Evolutionary conservation across 345 rosid genomes (phyloP).

Genomic region (Pugionium dolabratum): DNA sequence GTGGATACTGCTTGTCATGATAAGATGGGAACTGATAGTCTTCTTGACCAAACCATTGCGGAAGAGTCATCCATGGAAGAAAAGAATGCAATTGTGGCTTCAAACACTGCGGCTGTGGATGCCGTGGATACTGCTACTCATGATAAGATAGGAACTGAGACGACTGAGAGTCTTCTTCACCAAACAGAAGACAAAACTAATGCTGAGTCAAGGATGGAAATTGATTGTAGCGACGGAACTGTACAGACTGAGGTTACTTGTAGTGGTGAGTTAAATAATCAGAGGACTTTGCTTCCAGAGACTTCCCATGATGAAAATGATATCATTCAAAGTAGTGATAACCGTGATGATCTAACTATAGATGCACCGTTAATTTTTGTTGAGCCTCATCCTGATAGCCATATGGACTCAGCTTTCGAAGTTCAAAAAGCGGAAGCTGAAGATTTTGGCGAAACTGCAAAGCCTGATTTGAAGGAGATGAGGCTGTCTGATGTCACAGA

Average conservation of each 20-base stretch:
- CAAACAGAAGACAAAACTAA: constrained; percentile 39
- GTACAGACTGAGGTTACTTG: constrained; percentile 31
- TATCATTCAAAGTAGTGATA: constrained; percentile 32
- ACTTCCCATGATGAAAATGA: constrained; percentile 25
- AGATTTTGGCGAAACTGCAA: constrained; percentile 29
- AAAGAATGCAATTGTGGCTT: constrained; percentile 38
- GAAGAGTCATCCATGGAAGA: constrained; percentile 44
- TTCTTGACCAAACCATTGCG: constrained; percentile 27
- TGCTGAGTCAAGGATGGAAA: constrained; percentile 46
- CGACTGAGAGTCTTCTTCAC: constrained; percentile 37
- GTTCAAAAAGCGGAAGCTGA: constrained; percentile 40
- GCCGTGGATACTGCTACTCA: constrained; percentile 33
- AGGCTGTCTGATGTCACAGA: constrained; percentile 39
- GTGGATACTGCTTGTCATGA: background rate
- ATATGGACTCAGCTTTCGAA: constrained; percentile 25
- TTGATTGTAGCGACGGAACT: constrained; percentile 33
- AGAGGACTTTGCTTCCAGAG: constrained; percentile 34
- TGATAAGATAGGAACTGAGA: constrained; percentile 36
- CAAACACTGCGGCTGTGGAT: constrained; percentile 37
- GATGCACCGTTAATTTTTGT: constrained; percentile 35
- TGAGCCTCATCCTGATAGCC: constrained; percentile 32
- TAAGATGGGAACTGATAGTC: background rate
- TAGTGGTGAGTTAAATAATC: constrained; percentile 38
- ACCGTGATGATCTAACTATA: constrained; percentile 30
- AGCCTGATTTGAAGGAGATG: constrained; percentile 31